Evolutionary conservation across 2,329 filamentous ascomycete species (phyloP).

Genomic region (Knufia petricola): DNA sequence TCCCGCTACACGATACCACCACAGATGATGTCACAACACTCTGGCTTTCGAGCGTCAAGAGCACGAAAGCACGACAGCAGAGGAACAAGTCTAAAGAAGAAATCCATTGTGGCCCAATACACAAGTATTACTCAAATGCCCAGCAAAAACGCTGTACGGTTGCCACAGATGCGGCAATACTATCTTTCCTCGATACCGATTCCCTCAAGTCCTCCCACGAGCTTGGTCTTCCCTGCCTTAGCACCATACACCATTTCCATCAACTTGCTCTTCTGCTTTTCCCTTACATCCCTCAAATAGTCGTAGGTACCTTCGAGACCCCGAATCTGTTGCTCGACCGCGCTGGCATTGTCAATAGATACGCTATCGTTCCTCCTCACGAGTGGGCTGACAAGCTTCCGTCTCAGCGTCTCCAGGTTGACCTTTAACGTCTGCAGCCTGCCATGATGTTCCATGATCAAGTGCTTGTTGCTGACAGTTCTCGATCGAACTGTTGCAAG

Average conservation of each 20-base stretch:
- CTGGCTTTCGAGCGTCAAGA: no score
- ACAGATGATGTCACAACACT: no score
- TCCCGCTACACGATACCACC: no score
- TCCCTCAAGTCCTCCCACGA: conserved; percentile 14
- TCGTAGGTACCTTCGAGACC: conserved; percentile 71
- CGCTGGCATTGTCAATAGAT: conserved; percentile 36
- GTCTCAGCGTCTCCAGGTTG: conserved; percentile 72
- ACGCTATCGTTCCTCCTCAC: conserved; percentile 56
- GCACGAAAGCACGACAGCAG: no score
- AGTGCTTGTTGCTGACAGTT: conserved; percentile 77
- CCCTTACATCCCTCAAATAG: conserved; percentile 65
- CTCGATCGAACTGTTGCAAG: conserved; percentile 69
- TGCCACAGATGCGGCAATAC: background rate
- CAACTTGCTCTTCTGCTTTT: conserved; percentile 71
- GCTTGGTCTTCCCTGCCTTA: conserved; percentile 11
- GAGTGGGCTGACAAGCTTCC: conserved; percentile 75
- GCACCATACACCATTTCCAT: conserved; percentile 68
- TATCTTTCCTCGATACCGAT: conserved; percentile 12
- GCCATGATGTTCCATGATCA: conserved; percentile 78
- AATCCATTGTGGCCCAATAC: no score
- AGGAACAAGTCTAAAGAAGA: no score
- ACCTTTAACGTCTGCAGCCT: conserved; percentile 75
- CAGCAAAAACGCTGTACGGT: no score
- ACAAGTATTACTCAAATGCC: no score
- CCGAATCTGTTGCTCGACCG: conserved; percentile 71